Base-by-base conservation (phyloP, 108 stramenopile genomes). In the Skeletonema potamos region DNA sequence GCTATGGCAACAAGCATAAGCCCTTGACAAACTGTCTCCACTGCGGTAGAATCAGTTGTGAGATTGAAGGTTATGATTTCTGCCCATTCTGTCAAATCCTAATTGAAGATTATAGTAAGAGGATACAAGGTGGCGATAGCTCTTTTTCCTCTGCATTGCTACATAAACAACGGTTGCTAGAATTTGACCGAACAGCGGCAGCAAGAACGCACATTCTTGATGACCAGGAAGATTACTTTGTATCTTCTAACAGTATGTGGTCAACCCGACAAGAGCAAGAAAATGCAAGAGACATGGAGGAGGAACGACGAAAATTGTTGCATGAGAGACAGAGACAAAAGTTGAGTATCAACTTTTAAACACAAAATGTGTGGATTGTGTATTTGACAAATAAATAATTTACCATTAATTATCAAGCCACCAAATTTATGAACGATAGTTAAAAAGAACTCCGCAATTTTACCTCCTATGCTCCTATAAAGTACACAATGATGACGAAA, bases 221-320 rank as follows among this genome's bases (percentile, higher is more conserved):
- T 44, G 82, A 82, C 67, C 81, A 82, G 30, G 82, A 73, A 26
- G 84, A 85, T 36, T 85, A 82, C 34, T 85, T 79, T 48, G 43
- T 51, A 0, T 34, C 73, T 0, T 27, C 68, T 9, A 74, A 67
- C 7, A 82, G 81, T 54, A 63, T 74, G 68, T 82, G 81, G 81
- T 51, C 59, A n/a, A 73, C 76, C 4, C 51, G 51, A 18, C 29
- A 63, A 24, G 81, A 82, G 54, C 76, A 63, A 51, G 48, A 56
- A 15, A 43, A 64, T 58, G 62, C 76, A 27, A 28, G 32, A 24
- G 61, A 32, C 0, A 60, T 54, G 67, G 81, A 82, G 20, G 58
- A 68, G 2, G 66, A 64, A 26, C 48, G 76, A 26, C 63, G 34
- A 27, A 54, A 37, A 56, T 48, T 73, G 32, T 46, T 77, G 68